Conservation (phyloP, 805 yeast genomes). For the Wickerhamiella azymoides region DNA sequence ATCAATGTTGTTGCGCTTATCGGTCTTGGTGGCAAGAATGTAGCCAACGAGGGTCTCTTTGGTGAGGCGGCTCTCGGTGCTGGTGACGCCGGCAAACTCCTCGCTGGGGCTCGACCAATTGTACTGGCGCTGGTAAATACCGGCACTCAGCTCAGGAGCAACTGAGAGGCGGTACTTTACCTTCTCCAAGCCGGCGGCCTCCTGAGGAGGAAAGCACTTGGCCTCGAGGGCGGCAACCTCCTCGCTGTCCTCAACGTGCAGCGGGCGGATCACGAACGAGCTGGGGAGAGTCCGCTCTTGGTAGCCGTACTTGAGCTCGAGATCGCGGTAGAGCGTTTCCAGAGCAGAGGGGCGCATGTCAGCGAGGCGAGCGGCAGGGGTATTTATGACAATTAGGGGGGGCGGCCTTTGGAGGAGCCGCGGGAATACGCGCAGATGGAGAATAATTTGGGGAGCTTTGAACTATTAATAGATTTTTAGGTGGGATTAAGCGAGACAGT, state of each 20-base stretch:
- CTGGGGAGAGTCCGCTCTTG: slow-evolving; percentile 30
- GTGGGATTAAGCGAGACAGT: too few species aligned
- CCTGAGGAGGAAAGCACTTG: slow-evolving; percentile 53
- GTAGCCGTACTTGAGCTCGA: slow-evolving; percentile 16
- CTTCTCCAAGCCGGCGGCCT: slow-evolving; percentile 54
- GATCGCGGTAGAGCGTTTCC: slow-evolving; percentile 19
- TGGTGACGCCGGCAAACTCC: slow-evolving; percentile 21
- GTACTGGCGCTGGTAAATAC: slow-evolving; percentile 46
- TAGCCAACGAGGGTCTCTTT: slow-evolving; percentile 65
- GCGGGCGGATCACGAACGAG: slow-evolving; percentile 60
- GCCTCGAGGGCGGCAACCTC: slow-evolving; percentile 49
- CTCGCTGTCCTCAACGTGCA: slow-evolving; percentile 57
- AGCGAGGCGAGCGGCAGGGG: not conserved
- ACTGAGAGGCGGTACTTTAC: slow-evolving; percentile 53
- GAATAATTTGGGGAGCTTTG: not conserved
- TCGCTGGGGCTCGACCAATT: slow-evolving; percentile 17
- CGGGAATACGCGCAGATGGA: too few species aligned
- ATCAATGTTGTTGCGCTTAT: slow-evolving; percentile 34
- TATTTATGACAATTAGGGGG: not conserved
- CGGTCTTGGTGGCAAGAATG: slow-evolving; percentile 61
- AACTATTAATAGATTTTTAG: not conserved
- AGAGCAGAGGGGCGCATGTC: slow-evolving; percentile 20
- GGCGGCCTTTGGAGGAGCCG: not conserved
- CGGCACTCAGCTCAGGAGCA: slow-evolving; percentile 87
- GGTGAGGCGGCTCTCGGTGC: slow-evolving; percentile 17